A percentile compares a stretch with the other conserved stretches of the same genome.
These are phyloP conservation scores for Alternaria atra DNA, from an alignment of 2,329 filamentous ascomycete genomes.

Conservation along the genomic window DNA sequence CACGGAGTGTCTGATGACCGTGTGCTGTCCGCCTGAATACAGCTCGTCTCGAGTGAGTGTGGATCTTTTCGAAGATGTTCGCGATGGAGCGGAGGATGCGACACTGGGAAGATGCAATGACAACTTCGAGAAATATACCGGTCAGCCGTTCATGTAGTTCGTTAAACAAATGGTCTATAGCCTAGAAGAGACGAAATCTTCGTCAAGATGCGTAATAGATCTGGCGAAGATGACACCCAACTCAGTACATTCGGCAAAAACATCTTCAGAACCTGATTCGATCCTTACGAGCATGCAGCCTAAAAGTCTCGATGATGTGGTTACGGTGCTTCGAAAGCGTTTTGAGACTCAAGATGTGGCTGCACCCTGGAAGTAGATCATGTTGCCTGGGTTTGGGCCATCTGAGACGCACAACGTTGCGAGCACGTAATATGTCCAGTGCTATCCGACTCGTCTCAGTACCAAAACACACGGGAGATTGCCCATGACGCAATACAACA, in stretches of 20 bases:
- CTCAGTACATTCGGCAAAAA: constrained; percentile 18
- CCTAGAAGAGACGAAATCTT: constrained; percentile 17
- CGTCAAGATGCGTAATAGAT: constrained; percentile 19
- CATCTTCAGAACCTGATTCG: constrained; percentile 10
- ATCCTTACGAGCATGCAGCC: constrained; percentile 7
- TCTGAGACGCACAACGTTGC: constrained; percentile 40
- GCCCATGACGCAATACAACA: neutral
- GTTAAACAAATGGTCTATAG: neutral
- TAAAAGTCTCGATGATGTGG: constrained; percentile 6
- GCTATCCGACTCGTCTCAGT: constrained; percentile 23
- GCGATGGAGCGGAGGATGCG: constrained; percentile 13
- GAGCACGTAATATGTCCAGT: constrained; percentile 24
- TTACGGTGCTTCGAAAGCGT: constrained; percentile 19
- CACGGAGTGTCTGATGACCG: constrained; percentile 14
- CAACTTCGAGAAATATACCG: neutral
- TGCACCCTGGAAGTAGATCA: constrained; percentile 23
- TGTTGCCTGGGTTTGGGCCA: constrained; percentile 14
- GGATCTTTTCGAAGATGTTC: constrained; percentile 4
- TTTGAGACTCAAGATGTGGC: constrained; percentile 35
- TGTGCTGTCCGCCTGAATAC: constrained; percentile 25
- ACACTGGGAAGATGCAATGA: constrained; percentile 3
- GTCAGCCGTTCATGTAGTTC: neutral
- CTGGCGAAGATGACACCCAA: constrained; percentile 6
- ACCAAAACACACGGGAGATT: constrained; percentile 1
- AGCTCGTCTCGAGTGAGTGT: constrained; percentile 32